phyloP scores from a whole-genome alignment of 805 yeast species.

The Myxozyma monticola region DNA sequence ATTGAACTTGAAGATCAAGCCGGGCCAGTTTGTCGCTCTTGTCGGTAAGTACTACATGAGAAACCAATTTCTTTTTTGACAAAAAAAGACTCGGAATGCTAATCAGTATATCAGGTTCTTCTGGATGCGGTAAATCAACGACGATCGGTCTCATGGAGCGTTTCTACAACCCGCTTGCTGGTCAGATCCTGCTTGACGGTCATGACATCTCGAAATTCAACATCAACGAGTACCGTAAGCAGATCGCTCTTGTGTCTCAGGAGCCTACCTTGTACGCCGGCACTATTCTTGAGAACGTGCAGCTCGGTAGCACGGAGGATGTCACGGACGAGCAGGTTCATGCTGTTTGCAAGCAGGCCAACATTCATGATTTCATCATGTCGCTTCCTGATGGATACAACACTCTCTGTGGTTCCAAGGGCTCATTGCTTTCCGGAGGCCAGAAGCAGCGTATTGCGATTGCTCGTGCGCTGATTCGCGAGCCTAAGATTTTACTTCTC shows the following conservation, averaged over 20 bases:
- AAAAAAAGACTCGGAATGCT: no score
- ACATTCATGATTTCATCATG: conserved; percentile 51
- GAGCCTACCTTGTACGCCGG: conserved; percentile 69
- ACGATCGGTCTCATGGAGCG: conserved; percentile 57
- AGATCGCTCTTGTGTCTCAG: conserved; percentile 62
- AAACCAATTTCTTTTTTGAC: no score
- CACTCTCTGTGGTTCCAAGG: conserved; percentile 50
- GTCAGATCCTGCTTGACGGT: conserved; percentile 56
- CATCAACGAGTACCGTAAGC: conserved; percentile 52
- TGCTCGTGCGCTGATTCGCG: conserved; percentile 61
- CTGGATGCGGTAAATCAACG: conserved; percentile 51
- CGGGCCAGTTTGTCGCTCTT: conserved; percentile 82
- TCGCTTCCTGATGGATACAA: conserved; percentile 56
- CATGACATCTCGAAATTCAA: conserved; percentile 50
- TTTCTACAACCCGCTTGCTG: conserved; percentile 53
- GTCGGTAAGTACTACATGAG: conserved; percentile 67
- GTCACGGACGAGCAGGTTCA: conserved; percentile 44
- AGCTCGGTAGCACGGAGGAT: conserved; percentile 41
- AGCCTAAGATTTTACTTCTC: conserved; percentile 54
- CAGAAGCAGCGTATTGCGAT: conserved; percentile 66
- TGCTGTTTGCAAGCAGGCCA: conserved; percentile 52
- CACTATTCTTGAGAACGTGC: conserved; percentile 72
- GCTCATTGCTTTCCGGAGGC: conserved; percentile 59
- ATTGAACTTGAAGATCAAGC: conserved; percentile 48
- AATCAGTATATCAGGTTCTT: conserved; percentile 51